phyloP scores from a whole-genome alignment of 106 monocot species.

The Dendrobium officinale region DNA sequence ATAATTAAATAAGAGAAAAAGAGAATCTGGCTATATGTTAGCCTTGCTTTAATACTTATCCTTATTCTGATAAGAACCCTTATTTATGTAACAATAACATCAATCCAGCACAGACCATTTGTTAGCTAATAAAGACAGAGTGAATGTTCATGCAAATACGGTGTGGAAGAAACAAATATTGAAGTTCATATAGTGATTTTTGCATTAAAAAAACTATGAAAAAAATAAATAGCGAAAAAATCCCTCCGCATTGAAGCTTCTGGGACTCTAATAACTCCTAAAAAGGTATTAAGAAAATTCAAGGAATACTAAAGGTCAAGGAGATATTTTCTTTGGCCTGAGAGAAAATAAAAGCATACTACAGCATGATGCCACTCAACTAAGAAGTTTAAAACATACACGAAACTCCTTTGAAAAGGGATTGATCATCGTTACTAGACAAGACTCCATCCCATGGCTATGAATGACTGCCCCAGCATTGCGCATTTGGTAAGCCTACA shows the following conservation, averaged over 20 bases:
- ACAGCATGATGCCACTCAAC: neutral
- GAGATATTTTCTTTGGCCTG: neutral
- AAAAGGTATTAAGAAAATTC: neutral
- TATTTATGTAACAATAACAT: neutral
- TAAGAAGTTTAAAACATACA: conserved; percentile 25
- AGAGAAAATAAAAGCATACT: neutral
- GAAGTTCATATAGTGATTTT: neutral
- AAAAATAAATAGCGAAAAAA: neutral
- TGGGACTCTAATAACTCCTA: neutral
- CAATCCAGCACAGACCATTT: neutral
- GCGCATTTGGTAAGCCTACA: conserved; percentile 82
- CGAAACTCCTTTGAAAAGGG: conserved; percentile 80
- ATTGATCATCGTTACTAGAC: conserved; percentile 76
- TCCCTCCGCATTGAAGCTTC: neutral
- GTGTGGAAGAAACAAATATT: neutral
- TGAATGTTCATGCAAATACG: neutral
- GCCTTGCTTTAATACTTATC: neutral
- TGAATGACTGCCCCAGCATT: conserved; percentile 95
- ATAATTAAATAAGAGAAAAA: neutral
- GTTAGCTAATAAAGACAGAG: neutral
- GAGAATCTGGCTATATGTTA: neutral
- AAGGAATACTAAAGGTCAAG: neutral
- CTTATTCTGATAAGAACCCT: neutral
- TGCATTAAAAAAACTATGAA: neutral
- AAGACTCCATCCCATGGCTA: conserved; percentile 97